Base-by-base conservation (phyloP, 257 asterid species). In the Solanum megistacrolobum region DNA sequence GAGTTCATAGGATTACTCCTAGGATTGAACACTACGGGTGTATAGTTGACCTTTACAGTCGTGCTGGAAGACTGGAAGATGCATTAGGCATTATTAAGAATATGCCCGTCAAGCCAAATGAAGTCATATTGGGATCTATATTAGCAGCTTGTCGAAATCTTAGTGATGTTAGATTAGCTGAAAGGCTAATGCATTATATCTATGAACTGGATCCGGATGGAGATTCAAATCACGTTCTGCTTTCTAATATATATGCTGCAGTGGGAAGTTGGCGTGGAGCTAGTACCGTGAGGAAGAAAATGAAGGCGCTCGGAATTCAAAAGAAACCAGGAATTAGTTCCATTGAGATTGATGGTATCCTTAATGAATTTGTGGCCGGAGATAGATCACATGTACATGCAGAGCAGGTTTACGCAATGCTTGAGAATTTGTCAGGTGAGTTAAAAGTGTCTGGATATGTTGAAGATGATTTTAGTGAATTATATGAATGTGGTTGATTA, bases 1-100 rank as follows among this genome's bases (percentile, higher is more conserved):
- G 74, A 62, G 87, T 88, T 21, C 90, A 92, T 62, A 93, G 91
- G 69, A 92, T 95, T 48, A 38, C 85, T 60, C 98, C 96, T 39
- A 90, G 91, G 87, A 92, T 96, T 36, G 96, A 96, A 81, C 99
- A 95, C 89, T 96, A 94, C 10, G 99, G 99, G 12, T 96, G 99
- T 81, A 5, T 93, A 12, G 98, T 95, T 3, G 98, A 96, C 75
- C 95, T 96, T 14, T 93, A 92, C 68, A 92, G 97, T 65, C 96
- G 97, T 31, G 91, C 98, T 0, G 98, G 99, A 89, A 93, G 94
- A 89, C 46, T 96, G 89, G 91, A 90, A 87, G 96, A 95, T 39
- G 98, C 99, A 3, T 32, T 94, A 69, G 36, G 29, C 39, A 91
- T 96, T 81, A 87, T 94, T 9, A 88, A 88, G 86, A 86, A 78